These are phyloP conservation scores for Capsicum baccatum DNA, from an alignment of 257 asterid species.

Conservation along the genomic window DNA sequence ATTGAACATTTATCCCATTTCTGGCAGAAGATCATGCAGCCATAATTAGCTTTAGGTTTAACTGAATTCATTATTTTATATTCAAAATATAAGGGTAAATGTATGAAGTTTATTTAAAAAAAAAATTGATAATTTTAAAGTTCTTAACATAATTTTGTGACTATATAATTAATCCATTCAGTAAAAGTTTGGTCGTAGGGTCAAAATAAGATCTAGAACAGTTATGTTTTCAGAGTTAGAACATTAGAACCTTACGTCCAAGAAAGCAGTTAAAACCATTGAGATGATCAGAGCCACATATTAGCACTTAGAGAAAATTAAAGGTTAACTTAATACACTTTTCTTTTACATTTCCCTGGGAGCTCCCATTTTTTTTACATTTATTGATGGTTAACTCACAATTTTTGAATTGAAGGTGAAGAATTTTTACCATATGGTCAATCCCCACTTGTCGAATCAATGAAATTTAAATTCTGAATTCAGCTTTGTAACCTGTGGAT, in stretches of 20 bases:
- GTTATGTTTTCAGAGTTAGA: too few relatives aligned
- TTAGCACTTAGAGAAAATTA: neutral
- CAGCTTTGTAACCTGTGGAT: accelerated
- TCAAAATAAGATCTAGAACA: too few relatives aligned
- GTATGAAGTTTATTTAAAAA: too few relatives aligned
- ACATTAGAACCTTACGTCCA: too few relatives aligned
- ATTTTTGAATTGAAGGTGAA: neutral
- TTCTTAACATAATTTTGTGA: neutral
- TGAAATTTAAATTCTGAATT: neutral
- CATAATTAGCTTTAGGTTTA: neutral
- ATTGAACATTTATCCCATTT: conserved; percentile 33
- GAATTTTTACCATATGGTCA: accelerated
- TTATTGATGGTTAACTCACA: too few relatives aligned
- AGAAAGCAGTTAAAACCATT: too few relatives aligned
- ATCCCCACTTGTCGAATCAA: neutral
- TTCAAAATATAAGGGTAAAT: too few relatives aligned
- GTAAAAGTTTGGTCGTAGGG: neutral
- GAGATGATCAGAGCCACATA: neutral
- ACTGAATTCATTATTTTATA: too few relatives aligned
- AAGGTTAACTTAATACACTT: neutral
- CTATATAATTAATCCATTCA: neutral
- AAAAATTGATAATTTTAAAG: too few relatives aligned
- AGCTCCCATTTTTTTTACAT: neutral
- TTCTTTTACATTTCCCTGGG: neutral
- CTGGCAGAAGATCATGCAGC: neutral